A percentile compares a stretch with the other conserved stretches of the same genome.
Conservation (phyloP, 352 stramenopile species). For the Pythium apleroticum region DNA sequence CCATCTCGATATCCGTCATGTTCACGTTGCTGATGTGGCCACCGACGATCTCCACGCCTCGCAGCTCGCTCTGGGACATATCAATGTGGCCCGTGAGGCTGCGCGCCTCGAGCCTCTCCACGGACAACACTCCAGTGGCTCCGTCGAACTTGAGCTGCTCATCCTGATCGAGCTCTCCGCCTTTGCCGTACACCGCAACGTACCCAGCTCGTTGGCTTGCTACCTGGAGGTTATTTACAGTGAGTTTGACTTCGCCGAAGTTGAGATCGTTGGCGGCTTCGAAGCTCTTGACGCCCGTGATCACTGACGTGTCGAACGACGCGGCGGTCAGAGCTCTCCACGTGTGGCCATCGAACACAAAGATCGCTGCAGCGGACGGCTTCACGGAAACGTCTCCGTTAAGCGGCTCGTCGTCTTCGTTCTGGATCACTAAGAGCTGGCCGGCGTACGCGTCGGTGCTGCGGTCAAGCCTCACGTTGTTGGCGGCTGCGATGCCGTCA, state of each 20-base stretch:
- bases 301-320: constrained; percentile 59
- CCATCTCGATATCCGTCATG: constrained; percentile 63
- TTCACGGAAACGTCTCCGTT: constrained; percentile 51
- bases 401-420: constrained; percentile 61
- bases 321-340: constrained; percentile 72
- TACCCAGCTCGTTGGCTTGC: constrained; percentile 48
- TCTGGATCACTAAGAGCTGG: constrained; percentile 76
- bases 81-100: constrained; percentile 74
- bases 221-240: constrained; percentile 62
- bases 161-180: constrained; percentile 59
- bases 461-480: constrained; percentile 43
- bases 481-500: constrained; percentile 39
- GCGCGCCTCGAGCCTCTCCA: constrained; percentile 46
- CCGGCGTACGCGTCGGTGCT: constrained; percentile 41
- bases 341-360: constrained; percentile 57
- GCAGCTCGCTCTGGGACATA: constrained; percentile 70
- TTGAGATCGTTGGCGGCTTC: constrained; percentile 72
- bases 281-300: constrained; percentile 59
- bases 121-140: constrained; percentile 34
- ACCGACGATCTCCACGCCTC: constrained; percentile 66
- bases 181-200: constrained; percentile 72
- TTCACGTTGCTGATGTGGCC: constrained; percentile 80
- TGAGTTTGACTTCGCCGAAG: constrained; percentile 70
- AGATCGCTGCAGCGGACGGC: constrained; percentile 52
- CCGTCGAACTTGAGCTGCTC: constrained; percentile 65